phyloP scores from a whole-genome alignment of 352 stramenopile genomes.

The Phytophthora pseudosyringae region DNA sequence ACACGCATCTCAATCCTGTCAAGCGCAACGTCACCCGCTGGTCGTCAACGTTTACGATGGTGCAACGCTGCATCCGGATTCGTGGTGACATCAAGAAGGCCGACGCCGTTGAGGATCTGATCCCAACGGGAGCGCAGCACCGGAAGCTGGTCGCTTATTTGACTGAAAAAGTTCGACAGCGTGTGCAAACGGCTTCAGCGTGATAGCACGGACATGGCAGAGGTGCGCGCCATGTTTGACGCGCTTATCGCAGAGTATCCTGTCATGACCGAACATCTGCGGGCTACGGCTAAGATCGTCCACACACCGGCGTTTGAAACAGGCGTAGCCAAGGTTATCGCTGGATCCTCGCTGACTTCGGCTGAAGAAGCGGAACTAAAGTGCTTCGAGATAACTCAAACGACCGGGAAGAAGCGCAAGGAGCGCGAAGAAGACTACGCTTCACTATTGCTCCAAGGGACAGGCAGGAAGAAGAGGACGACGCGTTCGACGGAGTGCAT shows the following conservation, averaged over 20 bases:
- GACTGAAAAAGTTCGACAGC: constrained; percentile 25
- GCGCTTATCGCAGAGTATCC: constrained; percentile 10
- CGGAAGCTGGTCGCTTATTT: constrained; percentile 11
- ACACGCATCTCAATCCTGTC: constrained; percentile 9
- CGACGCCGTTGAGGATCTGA: constrained; percentile 18
- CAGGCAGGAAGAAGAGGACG: too few relatives aligned
- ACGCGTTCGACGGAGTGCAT: too few relatives aligned
- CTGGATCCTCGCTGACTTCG: too few relatives aligned
- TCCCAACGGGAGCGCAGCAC: constrained; percentile 16
- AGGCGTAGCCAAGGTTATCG: too few relatives aligned
- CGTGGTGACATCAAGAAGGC: constrained; percentile 1
- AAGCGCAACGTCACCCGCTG: constrained; percentile 30
- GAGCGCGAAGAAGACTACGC: too few relatives aligned
- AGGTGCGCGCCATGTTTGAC: constrained; percentile 21
- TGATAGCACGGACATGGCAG: constrained; percentile 1
- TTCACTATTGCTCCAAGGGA: too few relatives aligned
- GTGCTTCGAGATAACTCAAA: too few relatives aligned
- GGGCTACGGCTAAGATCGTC: constrained; percentile 8
- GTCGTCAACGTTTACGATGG: constrained; percentile 27
- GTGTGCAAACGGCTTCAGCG: constrained; percentile 11
- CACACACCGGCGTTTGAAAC: background rate
- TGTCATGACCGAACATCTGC: constrained; percentile 10
- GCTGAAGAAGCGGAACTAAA: background rate
- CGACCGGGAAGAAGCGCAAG: too few relatives aligned
- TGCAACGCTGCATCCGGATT: constrained; percentile 31